These are phyloP conservation scores for Hevea brasiliensis DNA, from an alignment of 345 rosid species.

Conservation along the genomic window DNA sequence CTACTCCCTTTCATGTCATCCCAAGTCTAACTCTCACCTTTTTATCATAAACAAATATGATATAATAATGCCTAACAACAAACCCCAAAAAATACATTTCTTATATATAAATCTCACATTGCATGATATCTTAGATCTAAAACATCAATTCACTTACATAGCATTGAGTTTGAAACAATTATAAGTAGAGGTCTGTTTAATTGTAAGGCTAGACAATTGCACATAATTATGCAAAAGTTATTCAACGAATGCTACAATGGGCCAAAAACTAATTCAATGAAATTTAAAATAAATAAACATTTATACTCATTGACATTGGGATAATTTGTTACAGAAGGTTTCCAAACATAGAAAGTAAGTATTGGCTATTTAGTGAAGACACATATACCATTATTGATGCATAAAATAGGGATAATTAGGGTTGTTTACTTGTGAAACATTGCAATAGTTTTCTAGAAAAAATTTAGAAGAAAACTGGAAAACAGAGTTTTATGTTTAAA, in stretches of 20 bases:
- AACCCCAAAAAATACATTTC: neutral
- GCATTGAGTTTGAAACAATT: neutral
- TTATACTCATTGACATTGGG: neutral
- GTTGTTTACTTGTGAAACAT: too few species aligned
- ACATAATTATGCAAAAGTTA: neutral
- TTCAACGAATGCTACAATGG: neutral
- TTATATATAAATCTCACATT: neutral
- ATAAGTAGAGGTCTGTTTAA: neutral
- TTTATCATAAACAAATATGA: too few species aligned
- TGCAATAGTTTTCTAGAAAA: too few species aligned
- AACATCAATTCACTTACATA: neutral
- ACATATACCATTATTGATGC: neutral
- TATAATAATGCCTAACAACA: neutral
- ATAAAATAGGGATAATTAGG: neutral
- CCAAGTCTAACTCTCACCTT: neutral
- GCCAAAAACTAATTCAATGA: too few species aligned
- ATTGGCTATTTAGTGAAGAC: neutral
- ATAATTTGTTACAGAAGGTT: neutral
- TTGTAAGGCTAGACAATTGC: neutral
- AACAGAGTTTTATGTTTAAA: too few species aligned
- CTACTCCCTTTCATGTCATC: neutral
- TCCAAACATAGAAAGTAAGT: neutral
- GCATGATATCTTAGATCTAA: neutral
- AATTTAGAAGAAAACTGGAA: too few species aligned
- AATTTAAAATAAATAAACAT: neutral